Conservation (phyloP, 805 yeast genomes). For the Metschnikowia noctiluminum region DNA sequence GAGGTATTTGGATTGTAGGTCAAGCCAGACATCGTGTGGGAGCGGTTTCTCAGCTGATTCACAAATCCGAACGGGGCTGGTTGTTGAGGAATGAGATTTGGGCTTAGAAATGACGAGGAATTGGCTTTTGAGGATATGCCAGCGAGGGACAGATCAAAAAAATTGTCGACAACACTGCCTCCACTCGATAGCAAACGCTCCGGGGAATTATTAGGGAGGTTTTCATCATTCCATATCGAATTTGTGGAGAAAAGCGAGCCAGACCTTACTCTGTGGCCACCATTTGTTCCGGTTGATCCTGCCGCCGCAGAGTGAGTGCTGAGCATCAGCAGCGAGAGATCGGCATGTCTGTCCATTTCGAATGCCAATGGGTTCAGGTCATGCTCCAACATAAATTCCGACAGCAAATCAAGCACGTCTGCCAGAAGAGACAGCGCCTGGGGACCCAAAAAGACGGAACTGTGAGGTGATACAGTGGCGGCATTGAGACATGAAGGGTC, state of each 20-base stretch:
- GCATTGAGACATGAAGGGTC: background rate
- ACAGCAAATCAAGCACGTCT: slow-evolving; percentile 11
- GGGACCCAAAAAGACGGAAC: slow-evolving; percentile 12
- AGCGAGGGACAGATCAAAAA: slow-evolving; percentile 7
- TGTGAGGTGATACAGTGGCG: slow-evolving; percentile 9
- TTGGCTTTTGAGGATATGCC: slow-evolving; percentile 8
- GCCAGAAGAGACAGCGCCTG: slow-evolving; percentile 5
- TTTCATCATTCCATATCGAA: slow-evolving; percentile 60
- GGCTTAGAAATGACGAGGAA: slow-evolving; percentile 19
- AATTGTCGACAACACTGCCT: slow-evolving; percentile 11
- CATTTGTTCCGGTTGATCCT: slow-evolving; percentile 3
- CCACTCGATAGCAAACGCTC: slow-evolving; percentile 13
- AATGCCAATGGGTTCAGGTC: background rate
- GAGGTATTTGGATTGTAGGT: slow-evolving; percentile 19
- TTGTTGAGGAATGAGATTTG: slow-evolving; percentile 22
- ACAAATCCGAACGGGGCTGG: slow-evolving; percentile 10
- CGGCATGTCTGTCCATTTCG: background rate
- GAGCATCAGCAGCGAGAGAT: slow-evolving; percentile 17
- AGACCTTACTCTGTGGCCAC: slow-evolving; percentile 45
- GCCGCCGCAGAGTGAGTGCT: slow-evolving; percentile 10
- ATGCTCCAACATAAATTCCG: slow-evolving; percentile 6
- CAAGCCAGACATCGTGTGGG: slow-evolving; percentile 49
- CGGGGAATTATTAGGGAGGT: slow-evolving; percentile 16
- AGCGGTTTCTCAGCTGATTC: slow-evolving; percentile 33
- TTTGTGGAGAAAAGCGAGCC: slow-evolving; percentile 49